Evolutionary conservation across 257 asterid genomes (phyloP), one percentile per base, ranked within the genome.

Genomic region (Solanum chiquidenum): DNA sequence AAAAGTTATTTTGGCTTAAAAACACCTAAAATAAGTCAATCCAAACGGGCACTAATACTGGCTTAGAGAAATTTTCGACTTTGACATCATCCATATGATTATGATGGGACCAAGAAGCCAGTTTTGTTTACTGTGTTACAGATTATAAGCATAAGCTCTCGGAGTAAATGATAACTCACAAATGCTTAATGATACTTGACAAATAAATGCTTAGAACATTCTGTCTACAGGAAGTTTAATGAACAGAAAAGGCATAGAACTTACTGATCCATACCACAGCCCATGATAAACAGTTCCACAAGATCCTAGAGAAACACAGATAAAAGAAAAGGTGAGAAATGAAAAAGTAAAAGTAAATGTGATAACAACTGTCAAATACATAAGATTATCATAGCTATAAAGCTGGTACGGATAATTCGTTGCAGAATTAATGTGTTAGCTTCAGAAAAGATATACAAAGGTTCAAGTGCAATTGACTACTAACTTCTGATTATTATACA

Each of bases 261-360:
- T 86, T 95, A 97, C 99, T 68, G 99, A 95, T 97, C 98, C 99
- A 90, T 92, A 94, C 98, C 97, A 95, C 93, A 97, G 92, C 91
- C 98, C 99, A 90, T 94, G 98, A 88, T 95, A 95, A 52, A 97
- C 99, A 86, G 98, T 93, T 89, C 99, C 99, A 92, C 99, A 95
- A 64, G 98, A 95, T 87, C 99, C 99, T 97, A 95, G 20, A 90
- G 73, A 75, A 37, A 85, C 42, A 10, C 42, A 64, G 68, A 88
- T 83, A 69, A 79, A 58, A 72, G 20, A 85, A 82, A 44, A 85
- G 88, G 91, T 92, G 38, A 93, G 90, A 90, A 90, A 66, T 29
- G 20, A 85, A 80, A 37, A 75, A 31, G 84, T 79, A 87, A 52
- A 46, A 34, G 76, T 14, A 38, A 58, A 14, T 23, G 46, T 27